Evolutionary conservation across 1,284 basidiomycete genomes (phyloP).

Genomic region (Meira nashicola): DNA sequence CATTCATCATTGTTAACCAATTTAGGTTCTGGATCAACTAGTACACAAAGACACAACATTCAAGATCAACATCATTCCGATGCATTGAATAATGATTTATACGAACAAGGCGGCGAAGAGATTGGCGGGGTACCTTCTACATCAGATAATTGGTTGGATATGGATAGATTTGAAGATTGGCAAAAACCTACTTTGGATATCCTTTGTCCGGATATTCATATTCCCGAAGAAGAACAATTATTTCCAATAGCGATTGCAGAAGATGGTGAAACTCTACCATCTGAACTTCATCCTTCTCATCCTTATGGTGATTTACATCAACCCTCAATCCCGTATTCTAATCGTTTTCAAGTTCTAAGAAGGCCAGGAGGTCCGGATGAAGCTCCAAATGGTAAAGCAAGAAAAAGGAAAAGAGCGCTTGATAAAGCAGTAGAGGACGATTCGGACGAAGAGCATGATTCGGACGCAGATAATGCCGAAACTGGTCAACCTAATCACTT

Average conservation of each 20-base stretch:
- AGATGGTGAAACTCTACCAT: constrained; percentile 9
- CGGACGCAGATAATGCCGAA: neutral
- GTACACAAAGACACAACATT: neutral
- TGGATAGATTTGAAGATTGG: constrained; percentile 5
- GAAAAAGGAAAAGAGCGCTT: neutral
- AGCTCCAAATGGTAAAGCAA: neutral
- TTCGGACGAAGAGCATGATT: neutral
- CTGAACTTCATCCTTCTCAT: constrained; percentile 10
- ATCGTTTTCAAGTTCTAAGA: neutral
- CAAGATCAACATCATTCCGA: neutral
- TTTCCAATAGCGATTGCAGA: constrained; percentile 7
- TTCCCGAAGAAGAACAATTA: constrained; percentile 3
- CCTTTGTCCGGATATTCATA: constrained; percentile 1
- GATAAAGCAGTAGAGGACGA: too few relatives aligned
- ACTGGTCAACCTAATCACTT: neutral
- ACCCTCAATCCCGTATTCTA: neutral
- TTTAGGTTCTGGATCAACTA: neutral
- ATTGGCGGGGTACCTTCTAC: neutral
- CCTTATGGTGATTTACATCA: constrained; percentile 5
- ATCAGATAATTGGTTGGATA: constrained; percentile 1
- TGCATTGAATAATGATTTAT: constrained; percentile 1
- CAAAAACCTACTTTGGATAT: constrained; percentile 3
- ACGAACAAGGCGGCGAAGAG: neutral
- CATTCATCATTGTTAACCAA: neutral
- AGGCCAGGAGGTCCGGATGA: neutral